A percentile compares a stretch with the other conserved stretches of the same genome.
phyloP scores from a whole-genome alignment of 331 rosid species.

The Quercus tomentella region DNA sequence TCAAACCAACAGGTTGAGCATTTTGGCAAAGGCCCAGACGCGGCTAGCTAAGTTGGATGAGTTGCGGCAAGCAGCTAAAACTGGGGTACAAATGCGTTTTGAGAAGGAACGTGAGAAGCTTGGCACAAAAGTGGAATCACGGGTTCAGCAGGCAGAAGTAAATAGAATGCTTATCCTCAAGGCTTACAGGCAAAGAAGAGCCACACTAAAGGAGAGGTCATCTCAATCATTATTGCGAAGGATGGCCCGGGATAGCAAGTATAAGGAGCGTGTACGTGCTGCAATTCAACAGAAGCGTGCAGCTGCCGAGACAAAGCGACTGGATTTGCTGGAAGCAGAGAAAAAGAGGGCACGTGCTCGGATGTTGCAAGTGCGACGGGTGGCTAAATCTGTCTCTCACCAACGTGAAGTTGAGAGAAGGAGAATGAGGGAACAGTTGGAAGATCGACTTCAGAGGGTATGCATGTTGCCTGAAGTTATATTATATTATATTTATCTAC shows the following conservation, averaged over 20 bases:
- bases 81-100: slow-evolving; percentile 63
- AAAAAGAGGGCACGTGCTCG: slow-evolving; percentile 83
- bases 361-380: slow-evolving; percentile 64
- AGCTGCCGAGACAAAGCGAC: slow-evolving; percentile 87
- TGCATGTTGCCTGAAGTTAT: slow-evolving; percentile 10
- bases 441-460: slow-evolving; percentile 92
- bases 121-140: slow-evolving; percentile 75
- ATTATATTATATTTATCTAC: background rate
- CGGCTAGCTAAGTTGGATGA: slow-evolving; percentile 84
- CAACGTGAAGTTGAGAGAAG: slow-evolving; percentile 91
- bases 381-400: slow-evolving; percentile 75
- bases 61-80: slow-evolving; percentile 91
- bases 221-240: slow-evolving; percentile 82
- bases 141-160: slow-evolving; percentile 84
- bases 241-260: slow-evolving; percentile 81
- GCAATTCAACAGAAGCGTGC: slow-evolving; percentile 87
- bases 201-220: slow-evolving; percentile 79
- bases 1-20: slow-evolving; percentile 57
- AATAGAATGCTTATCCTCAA: slow-evolving; percentile 85
- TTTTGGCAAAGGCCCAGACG: slow-evolving; percentile 70
- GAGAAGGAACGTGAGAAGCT: slow-evolving; percentile 71
- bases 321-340: slow-evolving; percentile 76
- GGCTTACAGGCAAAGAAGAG: slow-evolving; percentile 84
- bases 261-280: slow-evolving; percentile 84
- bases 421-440: slow-evolving; percentile 72